Evolutionary conservation across 495 filamentous ascomycete species (phyloP), one percentile per base, ranked within the genome.

Genomic region (Xylaria cubensis): DNA sequence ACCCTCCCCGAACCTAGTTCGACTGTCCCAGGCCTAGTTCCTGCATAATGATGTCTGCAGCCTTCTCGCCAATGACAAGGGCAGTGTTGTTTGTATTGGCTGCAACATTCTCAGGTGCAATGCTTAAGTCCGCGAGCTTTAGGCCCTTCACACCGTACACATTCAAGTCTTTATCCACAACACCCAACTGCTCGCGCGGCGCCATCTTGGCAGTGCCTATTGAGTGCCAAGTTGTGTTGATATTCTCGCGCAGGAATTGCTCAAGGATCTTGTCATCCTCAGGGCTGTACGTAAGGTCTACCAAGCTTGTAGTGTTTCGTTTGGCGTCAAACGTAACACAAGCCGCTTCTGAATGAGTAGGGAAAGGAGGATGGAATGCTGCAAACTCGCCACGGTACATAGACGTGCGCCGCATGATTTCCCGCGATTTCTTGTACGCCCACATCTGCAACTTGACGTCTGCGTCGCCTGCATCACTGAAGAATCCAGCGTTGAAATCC

Each of bases 71-170:
- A 48, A 91, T 78, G 46, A 85, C 73, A 72, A 91, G 75, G 1
- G 89, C 90, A 2, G 86, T 89, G 72, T 89, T 90, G 67, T 86
- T 85, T 4, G 89, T 91, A 74, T 92, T 92, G 9, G 87, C 86
- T 17, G 72, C 88, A 1, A 92, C 86, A 75, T 91, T 91, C 72
- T 82, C 80, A 3, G 89, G 88, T n/a, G 80, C 80, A 68, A 89
- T 85, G 66, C 82, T 82, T 64, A 86, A 29, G 70, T 87, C 85
- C 8, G 75, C 81, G 29, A 87, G 67, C 75, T 86, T 87, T 64
- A 88, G 79, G 42, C 82, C 81, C 68, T 80, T 67, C 1, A 85
- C 80, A 3, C 86, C 86, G 69, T 89, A 81, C 13, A 90, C 87
- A 42, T 79, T 83, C 70, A 88, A 70, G 44, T 81, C 75, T 39